Percentiles rank a stretch among this genome's conserved stretches.
These are phyloP conservation scores for Gracilaria caudata DNA, from an alignment of 23 red algal species.

Conservation along the genomic window DNA sequence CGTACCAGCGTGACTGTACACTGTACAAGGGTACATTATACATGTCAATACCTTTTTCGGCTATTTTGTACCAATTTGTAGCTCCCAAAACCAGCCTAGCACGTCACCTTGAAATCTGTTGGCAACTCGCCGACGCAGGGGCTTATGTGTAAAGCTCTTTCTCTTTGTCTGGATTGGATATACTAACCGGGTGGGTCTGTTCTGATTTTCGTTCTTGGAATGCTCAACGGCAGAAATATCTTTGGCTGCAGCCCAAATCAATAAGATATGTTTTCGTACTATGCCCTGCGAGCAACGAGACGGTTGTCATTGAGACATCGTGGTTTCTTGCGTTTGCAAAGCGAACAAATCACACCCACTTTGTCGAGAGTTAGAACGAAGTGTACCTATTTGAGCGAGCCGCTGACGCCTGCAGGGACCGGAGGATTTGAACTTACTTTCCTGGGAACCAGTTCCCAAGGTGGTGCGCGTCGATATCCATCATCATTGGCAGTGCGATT, in stretches of 20 bases:
- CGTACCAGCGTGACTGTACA: no score
- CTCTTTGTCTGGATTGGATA: background rate
- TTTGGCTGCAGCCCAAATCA: background rate
- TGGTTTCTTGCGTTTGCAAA: background rate
- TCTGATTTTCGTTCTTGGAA: background rate
- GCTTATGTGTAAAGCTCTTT: no score
- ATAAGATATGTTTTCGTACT: slow-evolving; percentile 10
- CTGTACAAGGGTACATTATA: no score
- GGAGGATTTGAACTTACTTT: slow-evolving; percentile 86
- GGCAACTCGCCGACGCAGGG: no score
- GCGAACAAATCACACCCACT: background rate
- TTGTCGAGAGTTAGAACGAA: slow-evolving; percentile 6
- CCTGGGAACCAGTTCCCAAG: slow-evolving; percentile 77
- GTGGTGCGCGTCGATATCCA: slow-evolving; percentile 52
- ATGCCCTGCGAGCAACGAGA: slow-evolving; percentile 1
- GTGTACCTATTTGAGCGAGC: slow-evolving; percentile 4
- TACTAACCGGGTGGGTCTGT: background rate
- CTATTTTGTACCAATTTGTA: no score
- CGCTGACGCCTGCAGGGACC: slow-evolving; percentile 33
- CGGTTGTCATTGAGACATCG: slow-evolving; percentile 1
- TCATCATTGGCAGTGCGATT: slow-evolving; percentile 42
- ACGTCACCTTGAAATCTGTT: no score
- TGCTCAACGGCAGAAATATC: background rate
- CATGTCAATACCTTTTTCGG: no score
- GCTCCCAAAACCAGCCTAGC: no score